These are phyloP conservation scores for Acacia melanoxylon DNA, from an alignment of 306 rosid species.

Conservation along the genomic window DNA sequence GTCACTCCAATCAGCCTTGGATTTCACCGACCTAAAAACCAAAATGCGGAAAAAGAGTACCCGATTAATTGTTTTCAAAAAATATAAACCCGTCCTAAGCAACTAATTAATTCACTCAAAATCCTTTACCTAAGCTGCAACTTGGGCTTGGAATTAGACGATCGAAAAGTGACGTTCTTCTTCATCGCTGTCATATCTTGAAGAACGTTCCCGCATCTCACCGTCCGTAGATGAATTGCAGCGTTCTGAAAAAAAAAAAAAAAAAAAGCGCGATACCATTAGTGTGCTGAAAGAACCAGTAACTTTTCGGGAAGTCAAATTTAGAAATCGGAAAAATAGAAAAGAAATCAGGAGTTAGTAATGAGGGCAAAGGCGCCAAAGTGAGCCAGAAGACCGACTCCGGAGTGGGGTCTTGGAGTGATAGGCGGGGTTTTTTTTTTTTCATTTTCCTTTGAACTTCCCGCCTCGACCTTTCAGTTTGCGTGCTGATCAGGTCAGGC, in stretches of 20 bases:
- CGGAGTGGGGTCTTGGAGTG: too few species aligned
- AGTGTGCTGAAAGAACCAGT: neutral
- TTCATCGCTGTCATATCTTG: constrained; percentile 48
- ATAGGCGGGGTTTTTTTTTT: neutral
- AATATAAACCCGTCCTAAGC: neutral
- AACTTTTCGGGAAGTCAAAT: neutral
- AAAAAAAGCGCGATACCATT: neutral
- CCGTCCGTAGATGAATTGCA: constrained; percentile 36
- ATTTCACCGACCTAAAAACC: constrained; percentile 46
- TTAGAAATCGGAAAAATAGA: neutral
- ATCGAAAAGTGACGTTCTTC: constrained; percentile 40
- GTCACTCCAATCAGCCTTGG: constrained; percentile 58
- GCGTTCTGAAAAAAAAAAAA: too few species aligned
- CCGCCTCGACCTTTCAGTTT: neutral
- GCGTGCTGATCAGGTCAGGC: neutral
- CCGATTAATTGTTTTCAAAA: neutral
- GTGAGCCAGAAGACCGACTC: neutral
- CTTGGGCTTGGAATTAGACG: constrained; percentile 42
- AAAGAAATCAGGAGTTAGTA: neutral
- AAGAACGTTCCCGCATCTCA: constrained; percentile 30
- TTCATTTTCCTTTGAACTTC: neutral
- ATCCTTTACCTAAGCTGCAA: constrained; percentile 61
- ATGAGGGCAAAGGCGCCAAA: neutral
- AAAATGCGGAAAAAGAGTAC: neutral
- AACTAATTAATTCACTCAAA: neutral